phyloP scores from a whole-genome alignment of 352 stramenopile genomes.

The Phytophthora vignae region DNA sequence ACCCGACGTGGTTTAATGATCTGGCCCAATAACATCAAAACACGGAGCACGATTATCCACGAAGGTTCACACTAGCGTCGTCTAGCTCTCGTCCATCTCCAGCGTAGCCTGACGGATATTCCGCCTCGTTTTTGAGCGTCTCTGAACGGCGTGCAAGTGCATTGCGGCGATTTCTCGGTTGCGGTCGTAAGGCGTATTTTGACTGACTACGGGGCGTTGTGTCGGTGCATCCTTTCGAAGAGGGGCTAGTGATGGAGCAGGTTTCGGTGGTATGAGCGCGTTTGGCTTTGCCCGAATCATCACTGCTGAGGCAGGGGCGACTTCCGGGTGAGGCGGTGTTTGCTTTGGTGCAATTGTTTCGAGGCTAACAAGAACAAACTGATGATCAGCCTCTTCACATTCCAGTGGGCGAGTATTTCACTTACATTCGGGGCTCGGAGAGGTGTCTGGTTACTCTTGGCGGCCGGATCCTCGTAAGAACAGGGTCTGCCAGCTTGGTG shows the following conservation, averaged over 20 bases:
- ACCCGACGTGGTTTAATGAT: conserved; percentile 26
- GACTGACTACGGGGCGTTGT: conserved; percentile 21
- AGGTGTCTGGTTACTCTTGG: conserved; percentile 41
- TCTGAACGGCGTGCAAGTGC: conserved; percentile 64
- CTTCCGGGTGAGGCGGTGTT: conserved; percentile 3
- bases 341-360: conserved; percentile 20
- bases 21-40: conserved; percentile 1
- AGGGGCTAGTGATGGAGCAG: conserved; percentile 16
- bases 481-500: background rate
- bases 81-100: conserved; percentile 43
- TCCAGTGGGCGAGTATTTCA: conserved; percentile 9
- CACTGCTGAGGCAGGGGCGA: background rate
- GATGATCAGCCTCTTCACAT: background rate
- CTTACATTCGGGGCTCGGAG: conserved; percentile 50
- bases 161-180: conserved; percentile 75
- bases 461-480: conserved; percentile 14
- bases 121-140: conserved; percentile 52
- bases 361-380: conserved; percentile 17
- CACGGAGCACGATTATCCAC: background rate
- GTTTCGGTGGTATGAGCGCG: conserved; percentile 5
- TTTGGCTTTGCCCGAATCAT: conserved; percentile 13
- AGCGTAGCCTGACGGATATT: conserved; percentile 35
- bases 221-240: conserved; percentile 22
- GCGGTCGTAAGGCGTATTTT: conserved; percentile 48
- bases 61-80: background rate